Conservation (phyloP, 352 stramenopile species). For the Globisporangium rhizosaccharum region DNA sequence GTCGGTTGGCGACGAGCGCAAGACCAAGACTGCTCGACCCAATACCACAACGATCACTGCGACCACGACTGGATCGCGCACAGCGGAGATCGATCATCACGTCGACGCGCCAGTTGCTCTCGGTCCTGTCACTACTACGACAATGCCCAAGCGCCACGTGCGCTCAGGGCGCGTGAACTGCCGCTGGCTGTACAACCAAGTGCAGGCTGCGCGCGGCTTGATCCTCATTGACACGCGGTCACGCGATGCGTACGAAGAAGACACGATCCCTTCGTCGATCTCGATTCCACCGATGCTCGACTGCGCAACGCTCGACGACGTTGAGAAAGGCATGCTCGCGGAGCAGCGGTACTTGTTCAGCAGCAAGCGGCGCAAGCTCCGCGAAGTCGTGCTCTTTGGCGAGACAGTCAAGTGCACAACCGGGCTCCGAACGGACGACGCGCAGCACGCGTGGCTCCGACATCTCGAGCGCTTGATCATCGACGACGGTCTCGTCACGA, state of each 20-base stretch:
- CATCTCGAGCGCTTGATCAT: conserved; percentile 64
- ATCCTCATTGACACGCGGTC: conserved; percentile 72
- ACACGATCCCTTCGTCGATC: conserved; percentile 73
- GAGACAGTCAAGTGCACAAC: conserved; percentile 42
- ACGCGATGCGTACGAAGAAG: conserved; percentile 48
- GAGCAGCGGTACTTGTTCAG: conserved; percentile 71
- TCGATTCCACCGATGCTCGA: conserved; percentile 55
- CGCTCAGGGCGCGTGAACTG: conserved; percentile 67
- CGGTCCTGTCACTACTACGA: too few relatives aligned
- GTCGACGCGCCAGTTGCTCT: background rate
- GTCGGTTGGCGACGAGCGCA: conserved; percentile 33
- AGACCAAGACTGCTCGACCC: background rate
- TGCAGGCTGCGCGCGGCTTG: conserved; percentile 64
- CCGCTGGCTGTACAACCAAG: conserved; percentile 83
- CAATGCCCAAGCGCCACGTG: conserved; percentile 39
- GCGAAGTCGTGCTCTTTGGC: conserved; percentile 77
- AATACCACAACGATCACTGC: background rate
- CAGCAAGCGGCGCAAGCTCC: conserved; percentile 69
- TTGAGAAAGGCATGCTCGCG: conserved; percentile 44
- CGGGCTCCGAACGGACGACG: conserved; percentile 6
- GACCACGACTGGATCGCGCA: background rate
- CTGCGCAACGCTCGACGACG: conserved; percentile 39
- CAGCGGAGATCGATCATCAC: background rate
- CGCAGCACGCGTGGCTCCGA: conserved; percentile 37
- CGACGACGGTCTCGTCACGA: conserved; percentile 70